These are phyloP conservation scores for Trypanosoma boissoni DNA, from an alignment of 208 protist species.

Conservation along the genomic window DNA sequence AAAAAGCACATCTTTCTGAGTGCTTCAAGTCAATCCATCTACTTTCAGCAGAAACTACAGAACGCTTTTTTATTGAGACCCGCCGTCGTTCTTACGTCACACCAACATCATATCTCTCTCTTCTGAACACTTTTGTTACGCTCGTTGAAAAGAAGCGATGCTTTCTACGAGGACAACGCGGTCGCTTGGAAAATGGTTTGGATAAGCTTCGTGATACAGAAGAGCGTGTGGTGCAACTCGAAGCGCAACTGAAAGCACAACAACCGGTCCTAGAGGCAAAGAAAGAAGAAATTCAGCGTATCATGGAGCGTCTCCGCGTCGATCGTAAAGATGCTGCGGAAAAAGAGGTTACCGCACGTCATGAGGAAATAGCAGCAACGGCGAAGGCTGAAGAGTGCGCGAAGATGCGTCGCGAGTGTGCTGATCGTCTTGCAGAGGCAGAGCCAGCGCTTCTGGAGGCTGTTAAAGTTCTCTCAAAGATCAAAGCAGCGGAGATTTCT, in stretches of 20 bases:
- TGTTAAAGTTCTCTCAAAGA: slow-evolving; percentile 91
- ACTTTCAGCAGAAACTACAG: slow-evolving; percentile 79
- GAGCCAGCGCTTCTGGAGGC: slow-evolving; percentile 94
- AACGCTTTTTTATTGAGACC: slow-evolving; percentile 90
- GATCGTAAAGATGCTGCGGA: slow-evolving; percentile 91
- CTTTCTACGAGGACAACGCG: slow-evolving; percentile 78
- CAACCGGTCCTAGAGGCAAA: slow-evolving; percentile 95
- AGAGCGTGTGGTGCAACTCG: slow-evolving; percentile 92
- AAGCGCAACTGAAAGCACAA: slow-evolving; percentile 92
- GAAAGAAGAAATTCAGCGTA: slow-evolving; percentile 87
- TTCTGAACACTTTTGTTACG: slow-evolving; percentile 89
- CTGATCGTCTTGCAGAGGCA: slow-evolving; percentile 93
- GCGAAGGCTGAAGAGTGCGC: slow-evolving; percentile 93
- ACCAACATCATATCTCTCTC: slow-evolving; percentile 96
- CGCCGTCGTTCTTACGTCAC: slow-evolving; percentile 97
- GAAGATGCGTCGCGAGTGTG: slow-evolving; percentile 91
- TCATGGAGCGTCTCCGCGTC: slow-evolving; percentile 91
- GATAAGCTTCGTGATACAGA: slow-evolving; percentile 93
- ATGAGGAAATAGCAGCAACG: slow-evolving; percentile 92
- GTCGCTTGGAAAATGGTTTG: slow-evolving; percentile 93
- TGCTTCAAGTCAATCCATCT: slow-evolving; percentile 94
- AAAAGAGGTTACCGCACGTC: slow-evolving; percentile 78
- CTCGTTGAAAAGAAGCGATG: slow-evolving; percentile 84
- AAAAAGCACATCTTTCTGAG: slow-evolving; percentile 44
- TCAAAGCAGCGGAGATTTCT: slow-evolving; percentile 95